These are phyloP conservation scores for Abrus pulchellus DNA, from an alignment of 306 rosid species.

Conservation along the genomic window DNA sequence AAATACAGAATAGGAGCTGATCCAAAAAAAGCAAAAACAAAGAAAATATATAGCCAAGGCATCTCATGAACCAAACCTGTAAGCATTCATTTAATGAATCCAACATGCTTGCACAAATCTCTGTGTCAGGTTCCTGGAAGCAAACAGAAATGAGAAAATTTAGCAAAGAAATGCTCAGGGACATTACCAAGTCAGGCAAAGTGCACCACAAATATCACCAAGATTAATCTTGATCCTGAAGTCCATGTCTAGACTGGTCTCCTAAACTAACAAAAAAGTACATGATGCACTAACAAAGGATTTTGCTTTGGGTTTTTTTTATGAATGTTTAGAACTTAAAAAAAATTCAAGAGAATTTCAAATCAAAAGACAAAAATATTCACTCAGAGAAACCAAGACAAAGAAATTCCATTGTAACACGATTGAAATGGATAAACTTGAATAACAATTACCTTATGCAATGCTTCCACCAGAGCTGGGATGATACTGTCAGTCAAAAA, in stretches of 20 bases:
- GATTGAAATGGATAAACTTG: slow-evolving; percentile 8
- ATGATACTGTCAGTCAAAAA: slow-evolving; percentile 85
- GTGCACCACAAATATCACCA: slow-evolving; percentile 9
- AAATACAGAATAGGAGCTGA: background rate
- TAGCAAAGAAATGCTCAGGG: slow-evolving; percentile 28
- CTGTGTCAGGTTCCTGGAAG: slow-evolving; percentile 98
- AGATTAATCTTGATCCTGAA: slow-evolving; percentile 23
- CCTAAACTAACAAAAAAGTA: slow-evolving; percentile 18
- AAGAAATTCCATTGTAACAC: background rate
- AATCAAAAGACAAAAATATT: background rate
- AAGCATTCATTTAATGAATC: slow-evolving; percentile 92
- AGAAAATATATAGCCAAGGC: background rate
- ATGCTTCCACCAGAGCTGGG: slow-evolving; percentile 97
- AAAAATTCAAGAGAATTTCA: background rate
- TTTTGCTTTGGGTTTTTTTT: slow-evolving; percentile 7
- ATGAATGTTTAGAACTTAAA: slow-evolving; percentile 13
- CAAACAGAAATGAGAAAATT: slow-evolving; percentile 43
- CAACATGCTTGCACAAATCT: slow-evolving; percentile 94
- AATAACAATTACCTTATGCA: slow-evolving; percentile 75
- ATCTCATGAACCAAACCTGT: slow-evolving; percentile 67
- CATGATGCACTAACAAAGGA: slow-evolving; percentile 19
- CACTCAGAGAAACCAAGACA: slow-evolving; percentile 6
- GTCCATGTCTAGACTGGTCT: background rate
- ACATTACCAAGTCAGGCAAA: slow-evolving; percentile 13
- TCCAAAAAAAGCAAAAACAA: background rate